Conservation (phyloP, 2,329 filamentous ascomycete genomes). For the Sclerotinia borealis region DNA sequence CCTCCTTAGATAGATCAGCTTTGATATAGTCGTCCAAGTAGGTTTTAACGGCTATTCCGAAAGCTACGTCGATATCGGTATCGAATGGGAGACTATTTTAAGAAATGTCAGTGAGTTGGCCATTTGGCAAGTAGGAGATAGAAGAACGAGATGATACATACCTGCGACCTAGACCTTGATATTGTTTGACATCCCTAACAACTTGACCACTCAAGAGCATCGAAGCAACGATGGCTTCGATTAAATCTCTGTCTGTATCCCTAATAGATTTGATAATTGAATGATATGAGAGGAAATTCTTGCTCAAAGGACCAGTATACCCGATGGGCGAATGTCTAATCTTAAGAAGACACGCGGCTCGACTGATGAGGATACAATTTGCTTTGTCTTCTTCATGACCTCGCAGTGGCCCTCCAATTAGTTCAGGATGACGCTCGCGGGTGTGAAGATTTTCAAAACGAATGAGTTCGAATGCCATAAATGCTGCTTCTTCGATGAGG, state of each 20-base stretch:
- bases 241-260: slow-evolving; percentile 70
- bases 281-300: slow-evolving; percentile 80
- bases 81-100: slow-evolving; percentile 56
- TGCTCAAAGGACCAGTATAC: slow-evolving; percentile 89
- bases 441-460: slow-evolving; percentile 72
- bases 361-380: slow-evolving; percentile 75
- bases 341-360: slow-evolving; percentile 76
- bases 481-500: slow-evolving; percentile 65
- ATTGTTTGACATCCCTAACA: slow-evolving; percentile 56
- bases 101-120: background rate
- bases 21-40: slow-evolving; percentile 67
- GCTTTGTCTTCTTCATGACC: slow-evolving; percentile 66
- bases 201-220: slow-evolving; percentile 79
- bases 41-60: slow-evolving; percentile 75
- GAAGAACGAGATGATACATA: slow-evolving; percentile 38
- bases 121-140: background rate
- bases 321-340: slow-evolving; percentile 79
- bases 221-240: slow-evolving; percentile 75
- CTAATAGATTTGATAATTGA: slow-evolving; percentile 77
- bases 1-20: slow-evolving; percentile 46
- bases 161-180: slow-evolving; percentile 64
- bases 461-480: slow-evolving; percentile 81
- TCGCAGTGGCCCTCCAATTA: slow-evolving; percentile 50
- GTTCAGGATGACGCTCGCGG: slow-evolving; percentile 51
- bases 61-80: slow-evolving; percentile 63